A percentile compares a stretch with the other conserved stretches of the same genome.
phyloP scores from a whole-genome alignment of 331 rosid genomes.

The Rhamnella rubrinervis region DNA sequence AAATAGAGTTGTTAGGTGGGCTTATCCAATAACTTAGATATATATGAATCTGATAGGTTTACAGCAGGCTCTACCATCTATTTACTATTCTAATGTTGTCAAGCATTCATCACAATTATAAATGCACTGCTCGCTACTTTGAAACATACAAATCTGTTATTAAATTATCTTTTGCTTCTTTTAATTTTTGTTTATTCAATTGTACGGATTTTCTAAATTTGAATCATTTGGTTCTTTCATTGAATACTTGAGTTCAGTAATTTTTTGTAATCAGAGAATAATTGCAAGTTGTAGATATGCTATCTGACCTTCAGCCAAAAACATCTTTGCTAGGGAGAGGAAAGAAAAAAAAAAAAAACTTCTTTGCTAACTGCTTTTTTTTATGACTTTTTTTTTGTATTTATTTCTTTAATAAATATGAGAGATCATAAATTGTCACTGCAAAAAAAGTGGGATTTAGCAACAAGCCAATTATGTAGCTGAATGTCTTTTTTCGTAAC shows the following conservation, averaged over 20 bases:
- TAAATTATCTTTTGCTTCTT: background rate
- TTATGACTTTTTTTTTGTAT: no score
- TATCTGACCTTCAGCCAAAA: background rate
- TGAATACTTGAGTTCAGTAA: background rate
- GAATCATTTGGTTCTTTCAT: background rate
- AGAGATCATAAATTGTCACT: no score
- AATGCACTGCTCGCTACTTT: background rate
- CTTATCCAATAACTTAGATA: conserved; percentile 86
- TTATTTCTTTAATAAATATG: no score
- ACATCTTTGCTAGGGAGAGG: background rate
- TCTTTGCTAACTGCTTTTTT: no score
- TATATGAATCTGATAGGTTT: conserved; percentile 66
- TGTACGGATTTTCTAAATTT: background rate
- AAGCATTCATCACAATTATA: background rate
- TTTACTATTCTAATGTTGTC: background rate
- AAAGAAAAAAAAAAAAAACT: no score
- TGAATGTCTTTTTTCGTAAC: no score
- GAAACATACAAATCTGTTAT: background rate
- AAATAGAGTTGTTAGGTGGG: conserved; percentile 68
- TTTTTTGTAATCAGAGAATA: no score
- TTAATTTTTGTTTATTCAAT: background rate
- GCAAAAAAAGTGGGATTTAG: no score
- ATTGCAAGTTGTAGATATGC: background rate
- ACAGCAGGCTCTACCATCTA: conserved; percentile 50
- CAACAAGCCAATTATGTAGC: no score